Conservation (phyloP, 352 stramenopile genomes). For the Detonula confervacea region DNA sequence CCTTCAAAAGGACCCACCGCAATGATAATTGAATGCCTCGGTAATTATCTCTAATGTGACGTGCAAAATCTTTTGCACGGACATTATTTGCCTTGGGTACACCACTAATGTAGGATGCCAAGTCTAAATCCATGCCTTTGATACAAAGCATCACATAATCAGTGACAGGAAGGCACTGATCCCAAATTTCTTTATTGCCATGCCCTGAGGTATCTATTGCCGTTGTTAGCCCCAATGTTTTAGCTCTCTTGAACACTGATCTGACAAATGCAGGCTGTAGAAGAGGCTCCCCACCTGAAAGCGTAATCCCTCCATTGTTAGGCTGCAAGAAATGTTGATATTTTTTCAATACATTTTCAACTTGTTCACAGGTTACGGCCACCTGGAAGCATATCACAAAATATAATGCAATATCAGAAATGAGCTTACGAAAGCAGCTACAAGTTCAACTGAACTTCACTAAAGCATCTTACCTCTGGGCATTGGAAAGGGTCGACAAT, state of each 20-base stretch:
- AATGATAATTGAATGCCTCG: constrained; percentile 57
- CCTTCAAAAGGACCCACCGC: constrained; percentile 68
- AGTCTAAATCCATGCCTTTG: constrained; percentile 69
- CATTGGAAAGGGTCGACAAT: constrained; percentile 49
- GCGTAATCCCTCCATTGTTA: constrained; percentile 55
- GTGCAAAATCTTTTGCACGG: constrained; percentile 60
- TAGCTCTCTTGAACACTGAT: constrained; percentile 52
- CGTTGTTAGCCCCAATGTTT: constrained; percentile 53
- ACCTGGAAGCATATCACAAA: constrained; percentile 12
- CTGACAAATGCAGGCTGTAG: constrained; percentile 61
- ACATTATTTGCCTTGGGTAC: constrained; percentile 43
- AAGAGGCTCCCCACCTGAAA: constrained; percentile 65
- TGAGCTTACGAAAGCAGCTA: background rate
- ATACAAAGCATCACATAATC: constrained; percentile 70
- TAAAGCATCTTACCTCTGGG: constrained; percentile 39
- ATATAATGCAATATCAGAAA: background rate
- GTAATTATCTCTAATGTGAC: constrained; percentile 63
- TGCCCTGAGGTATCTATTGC: constrained; percentile 65
- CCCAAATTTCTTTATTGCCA: constrained; percentile 60
- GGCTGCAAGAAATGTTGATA: constrained; percentile 61
- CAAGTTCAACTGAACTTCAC: too few relatives aligned
- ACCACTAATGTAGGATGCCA: constrained; percentile 52
- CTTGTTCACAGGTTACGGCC: constrained; percentile 55
- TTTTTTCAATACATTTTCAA: constrained; percentile 47
- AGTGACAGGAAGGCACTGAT: constrained; percentile 58